Evolutionary conservation across 805 yeast genomes (phyloP), one percentile per base, ranked within the genome.

Genomic region (Candida dajiaensis): DNA sequence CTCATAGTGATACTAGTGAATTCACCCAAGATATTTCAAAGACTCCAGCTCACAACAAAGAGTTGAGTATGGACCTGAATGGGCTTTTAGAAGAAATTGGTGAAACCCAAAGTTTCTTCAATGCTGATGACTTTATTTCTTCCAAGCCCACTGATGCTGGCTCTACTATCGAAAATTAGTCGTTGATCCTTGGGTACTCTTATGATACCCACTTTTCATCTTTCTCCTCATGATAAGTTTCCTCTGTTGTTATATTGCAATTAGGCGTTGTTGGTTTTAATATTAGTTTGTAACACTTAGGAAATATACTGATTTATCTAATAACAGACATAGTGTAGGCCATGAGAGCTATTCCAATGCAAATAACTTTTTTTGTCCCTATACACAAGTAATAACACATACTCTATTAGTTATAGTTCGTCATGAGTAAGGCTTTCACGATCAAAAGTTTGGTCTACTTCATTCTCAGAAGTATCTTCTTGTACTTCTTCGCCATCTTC

Each of bases 31-130:
- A 55, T 18, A 49, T 53, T 2, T 47, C 56, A 6, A 50, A 47
- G 41, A 20, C 33, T 16, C 38, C 18, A 33, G 33, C 37, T 13
- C 22, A 36, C 13, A 31, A 22, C 38, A 43, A 43, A 40, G 36
- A 23, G 29, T 13, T 31, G 37, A 40, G 31, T 45, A 39, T 23
- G 44, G 46, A 52, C 23, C 21, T 58, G 29, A 58, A 59, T 37
- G 58, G 53, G 0, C 41, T 58, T 21, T 37, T 59, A 29, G 52
- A 55, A 15, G 60, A 59, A 42, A 58, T 59, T 21, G 55, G 47
- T 38, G 57, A 54, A 35, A 58, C 54, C 20, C 36, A 33, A 33
- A 16, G 18, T 22, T 46, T 23, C n/a, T 40, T 38, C 40, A 45
- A 41, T 11, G 29, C 40, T 22, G 49, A 45, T 13, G 46, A 48